These are phyloP conservation scores for Yamadazyma epiphylla DNA, from an alignment of 1,139 yeast genomes.

Conservation along the genomic window DNA sequence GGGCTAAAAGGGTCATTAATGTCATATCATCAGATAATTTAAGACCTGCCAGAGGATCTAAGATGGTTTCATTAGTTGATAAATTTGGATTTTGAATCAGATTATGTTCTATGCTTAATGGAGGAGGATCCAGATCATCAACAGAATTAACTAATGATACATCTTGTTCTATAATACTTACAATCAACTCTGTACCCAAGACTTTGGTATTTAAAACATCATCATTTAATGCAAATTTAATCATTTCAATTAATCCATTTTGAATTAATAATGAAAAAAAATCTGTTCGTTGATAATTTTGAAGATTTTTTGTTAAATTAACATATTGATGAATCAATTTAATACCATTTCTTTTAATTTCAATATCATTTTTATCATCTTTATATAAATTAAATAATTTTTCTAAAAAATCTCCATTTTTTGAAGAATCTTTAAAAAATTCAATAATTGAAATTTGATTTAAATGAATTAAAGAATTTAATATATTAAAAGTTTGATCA, in stretches of 20 bases:
- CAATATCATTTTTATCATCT: constrained; percentile 13
- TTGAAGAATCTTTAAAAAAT: constrained; percentile 54
- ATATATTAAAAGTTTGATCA: constrained; percentile 66
- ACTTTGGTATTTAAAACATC: constrained; percentile 50
- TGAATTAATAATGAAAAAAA: constrained; percentile 64
- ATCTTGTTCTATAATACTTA: constrained; percentile 82
- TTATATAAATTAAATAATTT: constrained; percentile 57
- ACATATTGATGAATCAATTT: constrained; percentile 78
- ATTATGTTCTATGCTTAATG: constrained; percentile 3
- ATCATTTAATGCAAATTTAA: constrained; percentile 68
- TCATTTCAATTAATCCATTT: constrained; percentile 66
- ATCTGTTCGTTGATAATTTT: constrained; percentile 56
- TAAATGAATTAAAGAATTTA: constrained; percentile 61
- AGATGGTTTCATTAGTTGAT: too few species aligned
- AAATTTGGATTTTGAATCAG: not conserved
- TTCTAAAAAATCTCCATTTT: constrained; percentile 32
- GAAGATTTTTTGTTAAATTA: constrained; percentile 67
- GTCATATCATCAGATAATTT: constrained; percentile 57
- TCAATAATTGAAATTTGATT: constrained; percentile 71
- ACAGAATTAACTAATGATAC: constrained; percentile 56
- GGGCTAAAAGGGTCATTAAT: constrained; percentile 55
- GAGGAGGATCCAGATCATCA: constrained; percentile 31
- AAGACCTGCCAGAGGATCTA: constrained; percentile 14
- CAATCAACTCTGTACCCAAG: constrained; percentile 78
- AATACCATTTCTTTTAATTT: constrained; percentile 64